Conservation (phyloP, 2,329 filamentous ascomycete genomes). For the Parastagonospora avenae region DNA sequence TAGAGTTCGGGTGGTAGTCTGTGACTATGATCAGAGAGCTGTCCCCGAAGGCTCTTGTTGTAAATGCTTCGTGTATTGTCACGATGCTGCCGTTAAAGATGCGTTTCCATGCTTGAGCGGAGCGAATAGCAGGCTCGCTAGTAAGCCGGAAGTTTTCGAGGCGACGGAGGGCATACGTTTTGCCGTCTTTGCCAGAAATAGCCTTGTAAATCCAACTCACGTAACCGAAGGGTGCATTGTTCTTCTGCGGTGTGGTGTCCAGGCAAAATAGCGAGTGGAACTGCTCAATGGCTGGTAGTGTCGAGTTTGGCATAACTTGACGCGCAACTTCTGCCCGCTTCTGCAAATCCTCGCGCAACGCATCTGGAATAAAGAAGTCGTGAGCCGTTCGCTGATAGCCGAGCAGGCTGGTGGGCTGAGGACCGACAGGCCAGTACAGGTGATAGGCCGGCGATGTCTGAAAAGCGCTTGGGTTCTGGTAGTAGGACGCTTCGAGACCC, state of each 20-base stretch:
- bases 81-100: slow-evolving; percentile 83
- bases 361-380: slow-evolving; percentile 90
- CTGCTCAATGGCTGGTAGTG: slow-evolving; percentile 78
- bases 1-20: slow-evolving; percentile 89
- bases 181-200: slow-evolving; percentile 83
- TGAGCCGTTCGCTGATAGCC: slow-evolving; percentile 86
- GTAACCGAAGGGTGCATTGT: slow-evolving; percentile 79
- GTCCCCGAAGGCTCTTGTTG: slow-evolving; percentile 88
- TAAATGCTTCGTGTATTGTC: slow-evolving; percentile 89
- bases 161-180: slow-evolving; percentile 83
- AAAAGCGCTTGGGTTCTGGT: slow-evolving; percentile 62
- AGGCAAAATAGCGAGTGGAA: slow-evolving; percentile 93
- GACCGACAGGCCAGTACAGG: slow-evolving; percentile 84
- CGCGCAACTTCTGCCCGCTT: slow-evolving; percentile 84
- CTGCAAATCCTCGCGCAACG: slow-evolving; percentile 84
- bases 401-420: slow-evolving; percentile 78
- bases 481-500: slow-evolving; percentile 69
- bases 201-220: slow-evolving; percentile 96
- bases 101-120: slow-evolving; percentile 87
- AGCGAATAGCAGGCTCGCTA: slow-evolving; percentile 85
- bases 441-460: slow-evolving; percentile 70
- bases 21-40: slow-evolving; percentile 93
- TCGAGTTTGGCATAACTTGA: slow-evolving; percentile 80
- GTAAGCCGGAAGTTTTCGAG: slow-evolving; percentile 88
- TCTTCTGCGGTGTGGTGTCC: slow-evolving; percentile 80